Conservation (phyloP, 1,139 yeast species). For the Pichiaceae sp. region DNA sequence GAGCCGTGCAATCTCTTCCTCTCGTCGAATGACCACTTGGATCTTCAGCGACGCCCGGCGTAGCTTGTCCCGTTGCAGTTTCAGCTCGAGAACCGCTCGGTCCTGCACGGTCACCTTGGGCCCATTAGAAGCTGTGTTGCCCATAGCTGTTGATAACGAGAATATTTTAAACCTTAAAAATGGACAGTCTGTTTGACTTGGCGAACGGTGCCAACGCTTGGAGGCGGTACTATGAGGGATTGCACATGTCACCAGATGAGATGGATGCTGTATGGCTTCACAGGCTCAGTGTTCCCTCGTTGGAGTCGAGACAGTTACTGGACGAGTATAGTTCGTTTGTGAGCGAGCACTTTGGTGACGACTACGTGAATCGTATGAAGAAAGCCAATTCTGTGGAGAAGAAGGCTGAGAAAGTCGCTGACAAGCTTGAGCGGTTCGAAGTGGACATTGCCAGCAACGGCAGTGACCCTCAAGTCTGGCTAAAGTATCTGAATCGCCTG, state of each 20-base stretch:
- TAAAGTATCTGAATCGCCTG: background rate
- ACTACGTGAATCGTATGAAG: constrained; percentile 8
- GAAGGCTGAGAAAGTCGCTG: constrained; percentile 4
- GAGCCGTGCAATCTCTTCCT: constrained; percentile 48
- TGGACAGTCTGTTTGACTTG: constrained; percentile 1
- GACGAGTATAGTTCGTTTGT: constrained; percentile 10
- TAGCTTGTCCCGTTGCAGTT: constrained; percentile 79
- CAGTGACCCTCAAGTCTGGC: constrained; percentile 11
- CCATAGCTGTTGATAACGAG: constrained; percentile 25
- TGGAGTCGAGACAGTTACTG: constrained; percentile 2
- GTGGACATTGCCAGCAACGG: constrained; percentile 2
- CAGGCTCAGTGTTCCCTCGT: constrained; percentile 3
- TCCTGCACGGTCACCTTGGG: constrained; percentile 75
- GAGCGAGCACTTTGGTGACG: constrained; percentile 5
- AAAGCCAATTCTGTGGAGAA: constrained; percentile 4
- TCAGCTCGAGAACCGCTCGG: constrained; percentile 74
- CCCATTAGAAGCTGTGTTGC: constrained; percentile 25
- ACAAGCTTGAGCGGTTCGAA: constrained; percentile 12
- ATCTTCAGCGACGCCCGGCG: constrained; percentile 66
- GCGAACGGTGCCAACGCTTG: constrained; percentile 1
- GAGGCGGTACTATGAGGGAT: background rate
- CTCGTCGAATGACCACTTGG: constrained; percentile 45
- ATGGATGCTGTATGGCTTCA: background rate
- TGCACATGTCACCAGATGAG: background rate
- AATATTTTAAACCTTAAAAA: no score